Percentiles rank a stretch among this genome's conserved stretches.
These are phyloP conservation scores for Astrothelium macrocarpum DNA, from an alignment of 495 filamentous ascomycete species.

Conservation along the genomic window DNA sequence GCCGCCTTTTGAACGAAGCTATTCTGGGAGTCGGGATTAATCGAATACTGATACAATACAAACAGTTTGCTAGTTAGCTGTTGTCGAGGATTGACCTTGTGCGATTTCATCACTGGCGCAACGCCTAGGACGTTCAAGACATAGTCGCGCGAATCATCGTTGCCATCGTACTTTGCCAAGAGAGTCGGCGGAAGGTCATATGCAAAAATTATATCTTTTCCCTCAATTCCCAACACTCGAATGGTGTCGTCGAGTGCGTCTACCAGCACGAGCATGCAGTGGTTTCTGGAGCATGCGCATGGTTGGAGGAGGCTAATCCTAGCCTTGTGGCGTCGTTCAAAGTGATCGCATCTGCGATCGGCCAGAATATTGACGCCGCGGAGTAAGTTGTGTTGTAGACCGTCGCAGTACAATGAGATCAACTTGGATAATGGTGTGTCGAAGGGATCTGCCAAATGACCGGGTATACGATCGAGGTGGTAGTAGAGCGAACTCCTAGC, in stretches of 20 bases:
- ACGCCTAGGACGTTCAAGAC: background rate
- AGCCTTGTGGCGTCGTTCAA: background rate
- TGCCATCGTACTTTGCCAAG: background rate
- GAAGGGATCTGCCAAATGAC: background rate
- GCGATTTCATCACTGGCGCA: background rate
- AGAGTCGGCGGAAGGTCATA: background rate
- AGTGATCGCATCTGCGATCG: background rate
- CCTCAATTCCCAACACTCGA: background rate
- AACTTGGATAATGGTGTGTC: too few relatives aligned
- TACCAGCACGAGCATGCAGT: background rate
- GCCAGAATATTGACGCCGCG: background rate
- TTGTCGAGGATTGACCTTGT: background rate
- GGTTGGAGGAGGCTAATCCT: background rate
- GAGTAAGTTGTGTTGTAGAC: background rate
- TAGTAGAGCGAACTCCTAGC: background rate
- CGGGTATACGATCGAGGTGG: background rate
- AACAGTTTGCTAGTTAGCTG: background rate
- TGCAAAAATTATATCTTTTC: background rate
- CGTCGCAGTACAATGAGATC: background rate
- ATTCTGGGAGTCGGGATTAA: background rate
- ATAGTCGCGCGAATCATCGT: background rate
- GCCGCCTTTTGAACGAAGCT: background rate
- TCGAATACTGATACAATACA: background rate
- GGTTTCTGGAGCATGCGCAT: background rate
- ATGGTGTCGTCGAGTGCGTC: background rate